Conservation (phyloP, 2,329 filamentous ascomycete genomes). For the Fusarium pininemorale region DNA sequence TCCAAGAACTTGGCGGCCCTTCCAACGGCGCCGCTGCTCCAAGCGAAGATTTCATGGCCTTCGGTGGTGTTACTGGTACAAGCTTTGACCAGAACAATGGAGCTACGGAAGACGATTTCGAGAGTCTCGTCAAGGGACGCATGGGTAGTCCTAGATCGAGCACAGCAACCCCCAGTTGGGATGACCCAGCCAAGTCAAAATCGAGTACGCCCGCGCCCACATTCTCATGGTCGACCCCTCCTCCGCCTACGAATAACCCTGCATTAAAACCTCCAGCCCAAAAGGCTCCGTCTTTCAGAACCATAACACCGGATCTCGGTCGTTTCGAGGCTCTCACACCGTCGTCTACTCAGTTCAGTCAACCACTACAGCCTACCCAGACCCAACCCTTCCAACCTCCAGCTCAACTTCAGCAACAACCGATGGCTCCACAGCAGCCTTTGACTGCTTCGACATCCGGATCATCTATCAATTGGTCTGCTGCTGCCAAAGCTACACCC, state of each 20-base stretch:
- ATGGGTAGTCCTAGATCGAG: constrained; percentile 48
- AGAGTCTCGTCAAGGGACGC: constrained; percentile 83
- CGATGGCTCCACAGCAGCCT: constrained; percentile 29
- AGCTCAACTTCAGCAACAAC: constrained; percentile 34
- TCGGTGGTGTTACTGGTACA: constrained; percentile 72
- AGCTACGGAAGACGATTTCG: constrained; percentile 78
- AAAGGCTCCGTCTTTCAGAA: constrained; percentile 56
- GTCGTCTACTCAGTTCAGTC: constrained; percentile 69
- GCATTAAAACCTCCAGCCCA: constrained; percentile 39
- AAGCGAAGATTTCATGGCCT: constrained; percentile 75
- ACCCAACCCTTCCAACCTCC: constrained; percentile 43
- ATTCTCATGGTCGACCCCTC: constrained; percentile 73
- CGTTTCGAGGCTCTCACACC: constrained; percentile 66
- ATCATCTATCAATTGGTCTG: constrained; percentile 62
- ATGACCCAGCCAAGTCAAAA: constrained; percentile 50
- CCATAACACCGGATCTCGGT: constrained; percentile 67
- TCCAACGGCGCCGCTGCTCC: constrained; percentile 60
- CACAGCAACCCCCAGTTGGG: constrained; percentile 60
- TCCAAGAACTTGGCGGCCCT: constrained; percentile 80
- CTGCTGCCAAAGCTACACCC: constrained; percentile 52
- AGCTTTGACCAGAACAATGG: constrained; percentile 62
- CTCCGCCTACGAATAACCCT: constrained; percentile 54
- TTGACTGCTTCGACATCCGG: constrained; percentile 33
- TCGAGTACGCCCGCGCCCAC: constrained; percentile 56
- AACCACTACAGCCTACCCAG: constrained; percentile 62